Conservation (phyloP, 352 stramenopile species). For the Pythium periplocum region DNA sequence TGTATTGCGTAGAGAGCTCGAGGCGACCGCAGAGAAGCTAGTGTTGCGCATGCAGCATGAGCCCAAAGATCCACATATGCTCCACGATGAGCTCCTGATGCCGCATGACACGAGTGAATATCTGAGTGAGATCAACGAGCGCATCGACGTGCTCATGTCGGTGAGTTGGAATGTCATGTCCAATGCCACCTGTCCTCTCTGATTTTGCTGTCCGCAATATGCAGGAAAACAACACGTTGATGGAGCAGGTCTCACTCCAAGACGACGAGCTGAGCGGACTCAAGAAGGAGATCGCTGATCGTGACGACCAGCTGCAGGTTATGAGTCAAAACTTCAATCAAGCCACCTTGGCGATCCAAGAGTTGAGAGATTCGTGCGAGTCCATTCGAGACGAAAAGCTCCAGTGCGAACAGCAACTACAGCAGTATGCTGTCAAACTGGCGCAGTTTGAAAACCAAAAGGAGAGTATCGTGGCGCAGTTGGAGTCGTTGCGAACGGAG, state of each 20-base stretch:
- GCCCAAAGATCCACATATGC: slow-evolving; percentile 21
- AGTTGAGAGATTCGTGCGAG: slow-evolving; percentile 53
- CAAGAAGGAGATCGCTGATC: slow-evolving; percentile 58
- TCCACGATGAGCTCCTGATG: slow-evolving; percentile 28
- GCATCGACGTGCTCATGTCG: slow-evolving; percentile 78
- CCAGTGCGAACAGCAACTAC: slow-evolving; percentile 61
- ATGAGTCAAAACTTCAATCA: slow-evolving; percentile 80
- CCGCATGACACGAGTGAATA: slow-evolving; percentile 47
- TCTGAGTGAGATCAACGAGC: slow-evolving; percentile 67
- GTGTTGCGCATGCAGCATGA: slow-evolving; percentile 46
- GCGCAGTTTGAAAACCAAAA: slow-evolving; percentile 62
- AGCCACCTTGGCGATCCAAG: slow-evolving; percentile 56
- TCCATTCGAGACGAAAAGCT: slow-evolving; percentile 53
- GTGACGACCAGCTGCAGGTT: slow-evolving; percentile 59
- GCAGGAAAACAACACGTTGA: slow-evolving; percentile 75
- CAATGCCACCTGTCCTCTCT: too few relatives aligned
- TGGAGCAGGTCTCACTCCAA: slow-evolving; percentile 78
- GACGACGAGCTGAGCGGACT: slow-evolving; percentile 59
- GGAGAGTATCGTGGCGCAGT: slow-evolving; percentile 31
- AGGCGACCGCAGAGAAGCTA: slow-evolving; percentile 44
- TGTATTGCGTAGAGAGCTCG: slow-evolving; percentile 44
- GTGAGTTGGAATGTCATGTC: slow-evolving; percentile 11
- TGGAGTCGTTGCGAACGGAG: slow-evolving; percentile 28
- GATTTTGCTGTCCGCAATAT: too few relatives aligned
- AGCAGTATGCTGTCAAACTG: slow-evolving; percentile 57